Percentiles rank a stretch among this genome's conserved stretches.
Conservation (phyloP, 306 rosid species). For the Fagus crenata region DNA sequence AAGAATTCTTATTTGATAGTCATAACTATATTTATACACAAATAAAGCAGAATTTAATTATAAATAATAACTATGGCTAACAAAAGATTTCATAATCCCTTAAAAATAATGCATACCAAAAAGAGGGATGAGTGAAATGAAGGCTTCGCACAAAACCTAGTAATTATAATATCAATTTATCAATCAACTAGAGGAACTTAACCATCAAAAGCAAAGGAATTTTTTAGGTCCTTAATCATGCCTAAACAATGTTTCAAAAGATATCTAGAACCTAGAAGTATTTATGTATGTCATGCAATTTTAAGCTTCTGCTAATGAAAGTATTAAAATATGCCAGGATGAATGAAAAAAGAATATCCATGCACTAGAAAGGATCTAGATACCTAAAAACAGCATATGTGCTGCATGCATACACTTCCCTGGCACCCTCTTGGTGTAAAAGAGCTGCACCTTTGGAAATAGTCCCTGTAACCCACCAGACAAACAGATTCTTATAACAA, state of each 20-base stretch:
- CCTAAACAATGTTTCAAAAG: neutral
- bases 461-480: conserved; percentile 56
- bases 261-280: neutral
- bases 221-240: neutral
- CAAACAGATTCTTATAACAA: conserved; percentile 12
- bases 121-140: neutral
- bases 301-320: conserved; percentile 5
- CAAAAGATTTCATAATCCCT: neutral
- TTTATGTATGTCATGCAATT: neutral
- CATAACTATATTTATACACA: neutral
- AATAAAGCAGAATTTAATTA: neutral
- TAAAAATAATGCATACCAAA: neutral
- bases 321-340: neutral
- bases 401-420: conserved; percentile 94
- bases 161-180: neutral
- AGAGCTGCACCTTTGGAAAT: conserved; percentile 85
- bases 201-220: neutral
- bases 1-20: neutral
- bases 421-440: conserved; percentile 95
- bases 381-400: conserved; percentile 98
- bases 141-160: neutral
- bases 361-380: conserved; percentile 15
- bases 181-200: neutral
- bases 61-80: neutral
- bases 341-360: conserved; percentile 10